Percentiles rank a stretch among this genome's conserved stretches.
Conservation (phyloP, 2,329 filamentous ascomycete species). For the Paecilomyces fulvus region DNA sequence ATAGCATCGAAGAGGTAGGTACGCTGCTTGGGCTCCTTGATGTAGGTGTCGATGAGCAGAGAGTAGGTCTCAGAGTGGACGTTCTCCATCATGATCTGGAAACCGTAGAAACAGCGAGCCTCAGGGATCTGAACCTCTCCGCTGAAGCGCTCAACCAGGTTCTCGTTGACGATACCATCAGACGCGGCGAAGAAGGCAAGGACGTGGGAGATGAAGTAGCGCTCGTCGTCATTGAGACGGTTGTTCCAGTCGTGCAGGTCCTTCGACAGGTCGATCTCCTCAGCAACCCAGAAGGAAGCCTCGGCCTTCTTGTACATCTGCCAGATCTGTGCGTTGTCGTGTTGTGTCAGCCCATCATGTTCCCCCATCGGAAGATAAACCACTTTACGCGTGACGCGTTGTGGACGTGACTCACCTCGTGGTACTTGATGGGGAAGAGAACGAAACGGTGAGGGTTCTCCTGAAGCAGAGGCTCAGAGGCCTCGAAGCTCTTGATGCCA, state of each 20-base stretch:
- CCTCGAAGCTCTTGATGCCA: slow-evolving; percentile 59
- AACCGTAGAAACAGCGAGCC: slow-evolving; percentile 98
- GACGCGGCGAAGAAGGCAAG: slow-evolving; percentile 98
- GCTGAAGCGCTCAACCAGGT: slow-evolving; percentile 95
- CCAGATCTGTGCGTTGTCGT: slow-evolving; percentile 64
- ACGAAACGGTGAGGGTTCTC: slow-evolving; percentile 97
- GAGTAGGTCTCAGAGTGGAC: slow-evolving; percentile 99
- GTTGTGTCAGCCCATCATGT: slow-evolving; percentile 30
- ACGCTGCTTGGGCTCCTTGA: slow-evolving; percentile 93
- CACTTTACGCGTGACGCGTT: slow-evolving; percentile 63
- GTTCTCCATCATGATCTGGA: slow-evolving; percentile 99
- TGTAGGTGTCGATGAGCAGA: slow-evolving; percentile 96
- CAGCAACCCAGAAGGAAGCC: slow-evolving; percentile 98
- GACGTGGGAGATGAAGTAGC: slow-evolving; percentile 97
- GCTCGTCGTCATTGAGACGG: slow-evolving; percentile 90
- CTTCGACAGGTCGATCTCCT: slow-evolving; percentile 98
- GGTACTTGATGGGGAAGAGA: slow-evolving; percentile 97
- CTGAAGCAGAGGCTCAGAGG: slow-evolving; percentile 80
- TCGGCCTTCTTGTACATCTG: slow-evolving; percentile 99
- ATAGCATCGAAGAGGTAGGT: slow-evolving; percentile 96
- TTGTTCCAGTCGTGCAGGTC: slow-evolving; percentile 99
- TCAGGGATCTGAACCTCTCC: slow-evolving; percentile 94
- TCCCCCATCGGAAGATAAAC: slow-evolving; percentile 11
- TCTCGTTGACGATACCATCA: slow-evolving; percentile 99
- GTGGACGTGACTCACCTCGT: slow-evolving; percentile 69